phyloP scores from a whole-genome alignment of 1,284 basidiomycete genomes.

The Marasmius tenuissimus region DNA sequence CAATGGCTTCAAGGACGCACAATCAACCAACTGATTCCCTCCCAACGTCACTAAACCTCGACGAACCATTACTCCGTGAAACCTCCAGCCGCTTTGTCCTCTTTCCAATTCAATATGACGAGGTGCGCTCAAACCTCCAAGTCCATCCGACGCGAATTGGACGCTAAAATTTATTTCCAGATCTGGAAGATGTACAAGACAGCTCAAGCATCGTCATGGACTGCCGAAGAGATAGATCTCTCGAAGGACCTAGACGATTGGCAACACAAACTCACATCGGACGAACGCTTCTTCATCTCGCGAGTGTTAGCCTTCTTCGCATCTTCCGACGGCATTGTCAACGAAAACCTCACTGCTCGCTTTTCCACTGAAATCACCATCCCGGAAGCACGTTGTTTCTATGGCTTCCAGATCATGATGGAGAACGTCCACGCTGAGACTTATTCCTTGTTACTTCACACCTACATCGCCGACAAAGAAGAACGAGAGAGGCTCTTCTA shows the following conservation, averaged over 20 bases:
- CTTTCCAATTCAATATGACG: conserved; percentile 93
- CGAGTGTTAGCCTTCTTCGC: conserved; percentile 98
- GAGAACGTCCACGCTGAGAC: conserved; percentile 98
- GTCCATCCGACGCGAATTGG: too few relatives aligned
- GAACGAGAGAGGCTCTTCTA: conserved; percentile 90
- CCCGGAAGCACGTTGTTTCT: conserved; percentile 96
- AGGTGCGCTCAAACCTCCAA: too few relatives aligned
- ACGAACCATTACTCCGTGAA: conserved; percentile 84
- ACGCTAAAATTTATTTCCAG: too few relatives aligned
- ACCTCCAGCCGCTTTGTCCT: conserved; percentile 85
- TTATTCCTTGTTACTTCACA: conserved; percentile 97
- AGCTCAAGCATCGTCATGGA: conserved; percentile 94
- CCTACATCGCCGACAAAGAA: conserved; percentile 89
- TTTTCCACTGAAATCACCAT: conserved; percentile 95
- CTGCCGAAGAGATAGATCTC: conserved; percentile 96
- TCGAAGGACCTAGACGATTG: conserved; percentile 93
- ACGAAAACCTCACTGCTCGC: conserved; percentile 95
- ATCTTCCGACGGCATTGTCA: conserved; percentile 96
- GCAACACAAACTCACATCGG: conserved; percentile 89
- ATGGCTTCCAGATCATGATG: conserved; percentile 99
- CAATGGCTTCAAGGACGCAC: too few relatives aligned
- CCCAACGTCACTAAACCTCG: too few relatives aligned
- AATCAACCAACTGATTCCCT: too few relatives aligned
- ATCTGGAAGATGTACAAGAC: conserved; percentile 99
- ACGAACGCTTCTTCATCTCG: conserved; percentile 95